Percentiles rank a stretch among this genome's conserved stretches.
Evolutionary conservation across 78 protist species (phyloP).

Genomic region (Acrasis kona): DNA sequence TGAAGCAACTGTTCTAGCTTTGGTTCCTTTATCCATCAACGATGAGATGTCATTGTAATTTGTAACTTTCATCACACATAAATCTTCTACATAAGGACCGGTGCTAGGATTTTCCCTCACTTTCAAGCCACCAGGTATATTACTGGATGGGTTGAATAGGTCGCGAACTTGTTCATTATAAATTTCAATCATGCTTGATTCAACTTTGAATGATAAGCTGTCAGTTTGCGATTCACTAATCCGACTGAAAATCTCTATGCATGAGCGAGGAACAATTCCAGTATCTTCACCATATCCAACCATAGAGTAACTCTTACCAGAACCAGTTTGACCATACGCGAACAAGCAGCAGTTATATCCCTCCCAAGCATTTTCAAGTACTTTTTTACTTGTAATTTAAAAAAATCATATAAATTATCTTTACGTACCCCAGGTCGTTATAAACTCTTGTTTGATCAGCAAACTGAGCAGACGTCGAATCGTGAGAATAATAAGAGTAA

Average conservation of each 20-base stretch:
- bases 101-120: constrained; percentile 36
- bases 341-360: constrained; percentile 61
- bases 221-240: neutral
- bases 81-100: constrained; percentile 40
- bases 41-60: constrained; percentile 19
- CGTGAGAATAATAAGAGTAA: neutral
- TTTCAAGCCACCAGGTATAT: constrained; percentile 51
- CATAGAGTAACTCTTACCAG: too few relatives aligned
- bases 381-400: constrained; percentile 14
- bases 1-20: constrained; percentile 48
- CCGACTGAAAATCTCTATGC: constrained; percentile 15
- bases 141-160: constrained; percentile 19
- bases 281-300: constrained; percentile 10
- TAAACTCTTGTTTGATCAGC: too few relatives aligned
- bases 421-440: too few relatives aligned
- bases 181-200: constrained; percentile 59
- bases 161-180: constrained; percentile 68
- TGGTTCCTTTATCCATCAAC: constrained; percentile 38
- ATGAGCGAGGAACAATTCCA: constrained; percentile 54
- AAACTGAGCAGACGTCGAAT: too few relatives aligned
- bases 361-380: constrained; percentile 25
- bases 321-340: constrained; percentile 63
- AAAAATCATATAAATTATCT: constrained; percentile 5
- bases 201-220: constrained; percentile 35
- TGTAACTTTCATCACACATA: constrained; percentile 27